Evolutionary conservation across 1,139 yeast species (phyloP), one percentile per base, ranked within the genome.

Genomic region (Zygosaccharomyces pseudobailii): DNA sequence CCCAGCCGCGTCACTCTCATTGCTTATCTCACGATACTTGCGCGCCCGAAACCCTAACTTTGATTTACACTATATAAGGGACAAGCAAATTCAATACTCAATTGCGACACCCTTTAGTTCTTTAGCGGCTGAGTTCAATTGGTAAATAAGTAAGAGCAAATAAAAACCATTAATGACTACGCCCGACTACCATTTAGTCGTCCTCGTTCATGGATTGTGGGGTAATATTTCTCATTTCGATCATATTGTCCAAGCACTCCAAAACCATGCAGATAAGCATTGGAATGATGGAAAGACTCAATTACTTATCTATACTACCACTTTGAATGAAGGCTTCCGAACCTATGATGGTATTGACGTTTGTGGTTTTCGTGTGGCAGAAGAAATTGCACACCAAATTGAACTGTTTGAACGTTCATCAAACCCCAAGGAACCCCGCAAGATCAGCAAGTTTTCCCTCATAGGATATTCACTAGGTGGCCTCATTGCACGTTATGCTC

Each of bases 381-480:
- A 76, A 49, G 96, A 87, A 65, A 80, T 87, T 41, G 62, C 72
- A 25, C 63, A 58, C 2, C 77, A 78, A 55, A 72, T 83, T 3
- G 59, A 63, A 4, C 20, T 10, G 13, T 39, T 46, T n/a, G 48
- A 46, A 17, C 25, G n/a, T 10, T 30, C 43, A 19, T n/a, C 27
- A 10, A 25, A 10, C n/a, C 23, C 9, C 2, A 46, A 62, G 23
- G 30, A 13, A 5, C 40, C 40, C 10, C 9, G 23, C 19, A 31
- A 32, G 31, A 50, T 52, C 22, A 69, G 72, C 10, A 79, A 79
- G 57, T 70, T 87, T 49, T 84, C 95, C 1, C 71, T 87, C 10
- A 73, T 84, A 13, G 96, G 96, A 2, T 88, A 87, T 64, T 86
- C 95, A 0, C 68, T 88, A 43, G 96, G 96, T 7, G 96, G 96